Percentiles rank a stretch among this genome's conserved stretches.
phyloP scores from a whole-genome alignment of 2,329 filamentous ascomycete species.

The Aspergillus hortae region DNA sequence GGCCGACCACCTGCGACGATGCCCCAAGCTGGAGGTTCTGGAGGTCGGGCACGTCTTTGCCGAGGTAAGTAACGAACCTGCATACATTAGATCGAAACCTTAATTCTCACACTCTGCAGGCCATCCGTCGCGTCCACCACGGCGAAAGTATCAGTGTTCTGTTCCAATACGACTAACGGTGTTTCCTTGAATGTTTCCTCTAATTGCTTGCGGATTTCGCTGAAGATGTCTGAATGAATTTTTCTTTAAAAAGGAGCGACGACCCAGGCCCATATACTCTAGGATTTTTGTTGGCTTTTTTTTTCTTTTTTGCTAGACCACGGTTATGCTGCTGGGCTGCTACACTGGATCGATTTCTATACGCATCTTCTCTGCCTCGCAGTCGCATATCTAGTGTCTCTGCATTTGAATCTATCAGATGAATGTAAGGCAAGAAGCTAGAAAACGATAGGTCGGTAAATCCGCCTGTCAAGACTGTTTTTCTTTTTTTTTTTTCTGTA shows the following conservation, averaged over 20 bases:
- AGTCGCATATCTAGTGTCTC: slow-evolving; percentile 5
- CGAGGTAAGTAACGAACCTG: slow-evolving; percentile 55
- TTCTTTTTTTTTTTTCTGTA: not conserved
- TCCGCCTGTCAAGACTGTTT: not conserved
- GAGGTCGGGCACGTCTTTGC: slow-evolving; percentile 88
- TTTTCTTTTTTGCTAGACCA: not conserved
- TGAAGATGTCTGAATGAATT: slow-evolving; percentile 9
- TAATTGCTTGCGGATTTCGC: not conserved
- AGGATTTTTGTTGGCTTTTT: slow-evolving; percentile 10
- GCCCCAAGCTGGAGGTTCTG: slow-evolving; percentile 85
- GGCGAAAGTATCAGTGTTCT: slow-evolving; percentile 96
- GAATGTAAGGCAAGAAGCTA: not conserved
- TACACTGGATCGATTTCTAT: slow-evolving; percentile 14
- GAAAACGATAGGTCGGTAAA: slow-evolving; percentile 2
- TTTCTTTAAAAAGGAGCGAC: slow-evolving; percentile 15
- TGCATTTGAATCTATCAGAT: slow-evolving; percentile 19
- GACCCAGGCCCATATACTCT: slow-evolving; percentile 13
- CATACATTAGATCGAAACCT: slow-evolving; percentile 7
- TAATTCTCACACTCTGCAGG: slow-evolving; percentile 44
- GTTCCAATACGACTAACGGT: slow-evolving; percentile 71
- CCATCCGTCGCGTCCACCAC: slow-evolving; percentile 92
- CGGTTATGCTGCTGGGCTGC: not conserved
- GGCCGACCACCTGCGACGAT: slow-evolving; percentile 69
- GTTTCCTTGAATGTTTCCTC: slow-evolving; percentile 5
- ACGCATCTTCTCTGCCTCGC: not conserved